Evolutionary conservation across 345 rosid species (phyloP), one percentile per base, ranked within the genome.

Genomic region (Eucalyptus fibrosa): DNA sequence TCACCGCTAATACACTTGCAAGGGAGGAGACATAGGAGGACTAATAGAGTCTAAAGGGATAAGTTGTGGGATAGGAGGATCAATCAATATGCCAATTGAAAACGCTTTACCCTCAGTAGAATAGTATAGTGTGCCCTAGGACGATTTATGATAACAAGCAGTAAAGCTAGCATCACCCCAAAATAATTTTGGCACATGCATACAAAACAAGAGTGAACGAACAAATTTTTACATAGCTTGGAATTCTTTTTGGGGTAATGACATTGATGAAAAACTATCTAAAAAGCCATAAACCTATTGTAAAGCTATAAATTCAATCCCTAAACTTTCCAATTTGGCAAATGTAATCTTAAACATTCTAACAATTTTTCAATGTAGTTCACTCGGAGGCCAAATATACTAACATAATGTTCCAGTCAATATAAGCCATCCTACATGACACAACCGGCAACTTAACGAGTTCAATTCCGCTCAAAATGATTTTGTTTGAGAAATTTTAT

Each of bases 391-490:
- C 32, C 16, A 3, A 59, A 0, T 23, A 59, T 56, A 26, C 1
- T 3, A 1, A 26, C 0, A 0, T 59, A 26, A 0, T 59, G n/a
- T 0, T 59, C 65, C 0, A 26, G 3, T 59, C 7, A 24, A 1
- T 26, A 11, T 59, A 0, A 59, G 28, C 65, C 30, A 26, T 59
- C 65, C 3, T 59, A 26, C 7, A 0, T 0, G 3, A 59, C n/a
- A 24, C 12, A 59, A 28, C 0, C 15, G 0, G 7, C 30, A 28
- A 59, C 0, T 28, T 59, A 59, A 24, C 15, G 0, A 24, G 65
- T 11, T 59, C 14, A 28, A 26, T 59, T 59, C n/a, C 0, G 1
- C 65, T 26, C 65, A 59, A 59, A 26, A 24, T 28, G 67, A 12
- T 28, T 26, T 28, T 60, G 8, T 28, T 60, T 60, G 16, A 60